phyloP scores from a whole-genome alignment of 352 stramenopile species.

The Aphanomyces stellatus region DNA sequence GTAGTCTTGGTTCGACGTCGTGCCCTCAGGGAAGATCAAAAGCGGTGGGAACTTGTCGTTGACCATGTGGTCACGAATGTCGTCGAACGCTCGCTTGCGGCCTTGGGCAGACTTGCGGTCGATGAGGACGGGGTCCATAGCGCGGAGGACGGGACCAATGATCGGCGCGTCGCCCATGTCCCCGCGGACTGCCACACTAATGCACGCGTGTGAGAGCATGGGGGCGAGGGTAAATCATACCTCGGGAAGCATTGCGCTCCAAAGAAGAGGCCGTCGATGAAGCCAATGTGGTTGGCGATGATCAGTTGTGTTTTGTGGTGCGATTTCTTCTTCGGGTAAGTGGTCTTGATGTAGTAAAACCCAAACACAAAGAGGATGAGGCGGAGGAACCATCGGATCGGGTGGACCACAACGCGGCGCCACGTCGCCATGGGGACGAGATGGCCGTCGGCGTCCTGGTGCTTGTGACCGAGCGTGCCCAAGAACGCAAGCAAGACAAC shows the following conservation, averaged over 20 bases:
- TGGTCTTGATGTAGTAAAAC: constrained; percentile 59
- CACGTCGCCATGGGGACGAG: constrained; percentile 31
- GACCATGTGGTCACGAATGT: constrained; percentile 49
- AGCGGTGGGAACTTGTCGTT: constrained; percentile 39
- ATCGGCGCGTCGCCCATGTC: constrained; percentile 49
- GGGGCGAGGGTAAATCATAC: neutral
- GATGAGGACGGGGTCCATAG: constrained; percentile 57
- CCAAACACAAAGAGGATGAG: constrained; percentile 46
- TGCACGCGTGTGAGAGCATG: neutral
- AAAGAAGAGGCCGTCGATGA: constrained; percentile 59
- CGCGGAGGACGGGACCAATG: constrained; percentile 44
- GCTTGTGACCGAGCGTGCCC: constrained; percentile 42
- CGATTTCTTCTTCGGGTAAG: constrained; percentile 23
- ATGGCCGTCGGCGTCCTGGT: constrained; percentile 29
- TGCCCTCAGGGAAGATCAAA: constrained; percentile 64
- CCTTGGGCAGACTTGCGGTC: constrained; percentile 40
- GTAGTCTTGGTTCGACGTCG: constrained; percentile 58
- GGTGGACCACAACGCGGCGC: constrained; percentile 31
- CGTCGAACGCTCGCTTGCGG: constrained; percentile 43
- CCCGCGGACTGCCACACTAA: constrained; percentile 64
- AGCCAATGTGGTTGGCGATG: constrained; percentile 62
- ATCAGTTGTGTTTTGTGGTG: constrained; percentile 37
- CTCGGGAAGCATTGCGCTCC: constrained; percentile 28
- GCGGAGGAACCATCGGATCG: constrained; percentile 37
- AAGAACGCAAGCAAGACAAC: constrained; percentile 31